Conservation (phyloP, 139 green algal genomes). For the Micractinium sp. region DNA sequence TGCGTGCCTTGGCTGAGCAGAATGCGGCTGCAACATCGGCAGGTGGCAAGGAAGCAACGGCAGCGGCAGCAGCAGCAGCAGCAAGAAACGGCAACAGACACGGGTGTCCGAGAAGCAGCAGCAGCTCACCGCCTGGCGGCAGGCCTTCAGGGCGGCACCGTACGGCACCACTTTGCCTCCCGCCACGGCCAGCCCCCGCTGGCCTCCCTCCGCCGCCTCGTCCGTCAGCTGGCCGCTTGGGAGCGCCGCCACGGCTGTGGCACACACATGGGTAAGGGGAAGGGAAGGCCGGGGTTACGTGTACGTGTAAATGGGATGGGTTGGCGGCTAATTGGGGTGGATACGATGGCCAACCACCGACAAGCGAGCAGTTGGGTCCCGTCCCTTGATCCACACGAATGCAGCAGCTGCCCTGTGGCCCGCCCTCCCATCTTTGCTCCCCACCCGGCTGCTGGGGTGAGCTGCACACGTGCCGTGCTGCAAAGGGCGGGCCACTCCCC, state of each 20-base stretch:
- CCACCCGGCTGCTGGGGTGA: too few species aligned
- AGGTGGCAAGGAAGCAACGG: not conserved
- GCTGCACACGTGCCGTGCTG: too few species aligned
- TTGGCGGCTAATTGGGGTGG: too few species aligned
- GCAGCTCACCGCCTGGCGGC: conserved; percentile 17
- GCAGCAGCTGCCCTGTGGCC: too few species aligned
- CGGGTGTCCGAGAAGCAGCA: not conserved
- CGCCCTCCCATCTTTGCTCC: too few species aligned
- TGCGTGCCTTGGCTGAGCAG: too few species aligned
- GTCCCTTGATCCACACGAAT: too few species aligned
- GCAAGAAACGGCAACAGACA: not conserved
- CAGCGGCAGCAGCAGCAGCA: not conserved
- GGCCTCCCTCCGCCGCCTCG: not conserved
- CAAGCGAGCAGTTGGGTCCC: too few species aligned
- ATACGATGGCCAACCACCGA: too few species aligned
- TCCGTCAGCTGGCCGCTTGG: not conserved
- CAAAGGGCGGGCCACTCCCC: too few species aligned
- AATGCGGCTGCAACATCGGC: not conserved
- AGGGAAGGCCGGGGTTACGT: too few species aligned
- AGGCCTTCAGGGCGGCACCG: conserved; percentile 10
- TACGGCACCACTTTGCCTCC: not conserved
- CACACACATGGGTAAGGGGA: not conserved
- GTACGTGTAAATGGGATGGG: too few species aligned
- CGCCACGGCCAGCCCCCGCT: not conserved
- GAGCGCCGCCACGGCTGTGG: conserved; percentile 37